Evolutionary conservation across 768 basidiomycete genomes (phyloP), one percentile per base, ranked within the genome.

Genomic region (Amanita pseudoporphyria): DNA sequence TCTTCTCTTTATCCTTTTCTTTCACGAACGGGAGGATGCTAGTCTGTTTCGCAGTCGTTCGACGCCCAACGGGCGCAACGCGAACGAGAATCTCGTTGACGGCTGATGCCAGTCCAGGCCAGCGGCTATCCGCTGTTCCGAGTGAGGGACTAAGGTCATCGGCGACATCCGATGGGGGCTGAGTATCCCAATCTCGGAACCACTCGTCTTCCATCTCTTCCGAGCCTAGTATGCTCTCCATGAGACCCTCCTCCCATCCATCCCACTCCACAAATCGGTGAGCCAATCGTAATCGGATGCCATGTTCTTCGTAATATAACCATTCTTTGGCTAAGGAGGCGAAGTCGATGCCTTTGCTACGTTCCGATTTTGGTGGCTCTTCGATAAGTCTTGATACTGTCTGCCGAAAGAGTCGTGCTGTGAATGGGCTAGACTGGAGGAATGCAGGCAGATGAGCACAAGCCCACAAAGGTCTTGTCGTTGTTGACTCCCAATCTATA

Each of bases 401-500:
- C 44, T 79, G 73, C 18, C 81, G 81, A 70, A 87, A 89, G 31
- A 87, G 69, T 58, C 76, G 78, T 1, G 77, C 74, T 2, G 82
- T 79, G 69, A 88, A 87, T 0, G 82, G 78, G 52, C 81, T 84
- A n/a, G 79, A 78, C 56, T 85, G 84, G 18, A 87, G 74, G 62
- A 88, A 87, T 0, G 84, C 76, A 0, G 88, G 88, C 2, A 89
- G 71, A 59, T 92, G 88, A 0, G 89, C 86, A 52, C 80, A 82
- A 16, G 84, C 82, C 87, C 87, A 91, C 16, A 92, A 73, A 3
- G 88, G 89, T 12, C 89, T 75, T 7, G 82, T 87, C 9, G 86
- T 87, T n/a, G 88, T 90, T 13, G 88, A 87, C 61, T 92, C 88
- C 88, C 87, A 90, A 57, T 92, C 89, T 36, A 92, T 91, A 51